phyloP scores from a whole-genome alignment of 192 early-diverging fungal species.

The Coemansia sp. region DNA sequence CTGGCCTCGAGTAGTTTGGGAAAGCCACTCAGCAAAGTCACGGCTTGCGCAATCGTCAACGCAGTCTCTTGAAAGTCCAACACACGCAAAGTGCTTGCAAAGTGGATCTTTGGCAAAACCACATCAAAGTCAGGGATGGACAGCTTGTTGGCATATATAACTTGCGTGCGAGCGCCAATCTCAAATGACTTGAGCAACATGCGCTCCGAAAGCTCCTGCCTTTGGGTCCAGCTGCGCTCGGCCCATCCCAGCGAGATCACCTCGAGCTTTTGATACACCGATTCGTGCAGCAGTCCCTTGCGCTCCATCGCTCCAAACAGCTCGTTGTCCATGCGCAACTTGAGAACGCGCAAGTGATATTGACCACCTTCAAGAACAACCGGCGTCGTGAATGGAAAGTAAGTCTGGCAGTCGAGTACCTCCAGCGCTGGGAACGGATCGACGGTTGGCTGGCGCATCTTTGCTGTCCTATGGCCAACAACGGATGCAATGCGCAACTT shows the following conservation, averaged over 20 bases:
- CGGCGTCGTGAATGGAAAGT: constrained; percentile 19
- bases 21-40: constrained; percentile 6
- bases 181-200: constrained; percentile 6
- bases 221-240: not conserved
- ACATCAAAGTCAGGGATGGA: not conserved
- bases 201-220: not conserved
- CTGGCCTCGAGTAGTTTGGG: constrained; percentile 1
- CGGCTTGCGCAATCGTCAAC: not conserved
- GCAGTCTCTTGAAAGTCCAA: constrained; percentile 10
- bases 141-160: constrained; percentile 3
- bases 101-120: not conserved
- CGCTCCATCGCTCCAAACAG: not conserved
- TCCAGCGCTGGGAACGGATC: constrained; percentile 27
- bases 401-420: constrained; percentile 19
- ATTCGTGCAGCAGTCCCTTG: not conserved
- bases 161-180: not conserved
- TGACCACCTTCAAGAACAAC: constrained; percentile 11
- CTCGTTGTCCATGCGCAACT: constrained; percentile 17
- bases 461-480: not conserved
- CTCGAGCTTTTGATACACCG: constrained; percentile 3
- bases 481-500: constrained; percentile 6
- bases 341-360: constrained; percentile 13
- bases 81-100: not conserved
- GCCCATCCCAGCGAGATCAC: constrained; percentile 14
- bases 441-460: not conserved